Base-by-base conservation (phyloP, 2,329 filamentous ascomycete species). In the Ophiocordyceps polyrhachis-furcata region DNA sequence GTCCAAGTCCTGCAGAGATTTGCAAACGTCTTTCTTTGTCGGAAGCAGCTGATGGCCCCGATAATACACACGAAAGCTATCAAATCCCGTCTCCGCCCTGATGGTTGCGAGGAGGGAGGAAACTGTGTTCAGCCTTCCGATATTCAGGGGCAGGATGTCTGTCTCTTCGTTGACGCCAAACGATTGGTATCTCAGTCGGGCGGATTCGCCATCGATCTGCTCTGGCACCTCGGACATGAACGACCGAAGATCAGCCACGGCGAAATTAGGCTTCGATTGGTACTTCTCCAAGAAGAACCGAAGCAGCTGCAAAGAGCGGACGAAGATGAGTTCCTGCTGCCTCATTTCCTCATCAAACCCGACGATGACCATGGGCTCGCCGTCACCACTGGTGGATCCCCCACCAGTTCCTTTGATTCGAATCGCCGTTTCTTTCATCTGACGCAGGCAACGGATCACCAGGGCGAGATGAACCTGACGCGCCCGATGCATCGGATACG, bases 41-140 rank as follows among this genome's bases (percentile, higher is more conserved):
- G 83, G 70, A 40, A 77, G 66, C 45, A 89, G 65, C n/a, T 71
- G 68, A 45, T 71, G 70, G 1, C 85, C 85, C 15, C 73, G 71
- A 50, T 77, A 79, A 56, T 86, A 89, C 1, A 84, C 66, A 4
- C 75, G 78, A 52, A 86, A 83, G 52, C 82, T 84, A 5, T 78
- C 73, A 55, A 88, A 91, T 0, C 83, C 81, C 0, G 83, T 89
- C 15, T 72, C 73, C 48, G 78, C 70, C 29, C 73, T 70, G 38
- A 93, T 61, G 46, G 71, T 77, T 17, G 78, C 75, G 28, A 83
- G 68, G 5, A 93, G 64, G 40, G 83, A 79, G 1, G 74, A 71
- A 7, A 76, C 72, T 0, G 82, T 91, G 46, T 88, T 85, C 23
- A 74, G 69, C 41, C 73, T 71, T 1, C 83, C 83, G 51, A 91